Evolutionary conservation across 768 basidiomycete genomes (phyloP).

Genomic region (Boletus reticuloceps): DNA sequence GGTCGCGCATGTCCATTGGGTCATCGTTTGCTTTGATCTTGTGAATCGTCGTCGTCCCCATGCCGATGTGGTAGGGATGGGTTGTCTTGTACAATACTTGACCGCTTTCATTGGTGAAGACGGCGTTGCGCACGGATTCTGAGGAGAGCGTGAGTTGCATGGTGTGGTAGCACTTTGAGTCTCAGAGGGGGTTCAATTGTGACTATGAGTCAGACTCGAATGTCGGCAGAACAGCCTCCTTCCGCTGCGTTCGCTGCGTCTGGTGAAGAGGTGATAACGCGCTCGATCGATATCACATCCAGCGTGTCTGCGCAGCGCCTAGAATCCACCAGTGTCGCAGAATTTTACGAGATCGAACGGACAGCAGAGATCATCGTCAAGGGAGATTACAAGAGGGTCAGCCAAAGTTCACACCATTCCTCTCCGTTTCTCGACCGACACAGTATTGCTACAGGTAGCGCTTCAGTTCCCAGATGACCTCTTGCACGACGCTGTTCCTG

Average conservation of each 20-base stretch:
- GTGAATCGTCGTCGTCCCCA: slow-evolving; percentile 23
- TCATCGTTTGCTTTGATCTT: slow-evolving; percentile 24
- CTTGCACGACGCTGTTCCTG: slow-evolving; percentile 79
- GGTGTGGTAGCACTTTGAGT: neutral
- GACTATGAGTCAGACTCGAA: neutral
- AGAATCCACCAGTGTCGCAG: slow-evolving; percentile 44
- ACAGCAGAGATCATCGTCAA: slow-evolving; percentile 59
- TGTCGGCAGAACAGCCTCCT: slow-evolving; percentile 11
- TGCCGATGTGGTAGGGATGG: slow-evolving; percentile 7
- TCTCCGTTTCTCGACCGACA: neutral
- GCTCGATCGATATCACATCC: slow-evolving; percentile 47
- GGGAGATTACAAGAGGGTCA: slow-evolving; percentile 69
- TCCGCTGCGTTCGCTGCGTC: slow-evolving; percentile 47
- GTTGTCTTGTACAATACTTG: slow-evolving; percentile 31
- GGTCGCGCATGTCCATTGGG: slow-evolving; percentile 25
- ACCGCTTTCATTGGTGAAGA: slow-evolving; percentile 21
- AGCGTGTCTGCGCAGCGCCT: slow-evolving; percentile 35
- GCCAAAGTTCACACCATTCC: slow-evolving; percentile 13
- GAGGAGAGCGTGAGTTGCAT: slow-evolving; percentile 27
- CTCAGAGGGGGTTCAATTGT: neutral
- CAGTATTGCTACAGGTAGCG: slow-evolving; percentile 53
- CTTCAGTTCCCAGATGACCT: slow-evolving; percentile 97
- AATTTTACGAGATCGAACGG: slow-evolving; percentile 73
- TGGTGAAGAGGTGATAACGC: slow-evolving; percentile 62
- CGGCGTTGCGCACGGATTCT: slow-evolving; percentile 21